A percentile compares a stretch with the other conserved stretches of the same genome.
These are phyloP conservation scores for Aspergillus fumigatus DNA, from an alignment of 2,329 filamentous ascomycete genomes.

Conservation along the genomic window DNA sequence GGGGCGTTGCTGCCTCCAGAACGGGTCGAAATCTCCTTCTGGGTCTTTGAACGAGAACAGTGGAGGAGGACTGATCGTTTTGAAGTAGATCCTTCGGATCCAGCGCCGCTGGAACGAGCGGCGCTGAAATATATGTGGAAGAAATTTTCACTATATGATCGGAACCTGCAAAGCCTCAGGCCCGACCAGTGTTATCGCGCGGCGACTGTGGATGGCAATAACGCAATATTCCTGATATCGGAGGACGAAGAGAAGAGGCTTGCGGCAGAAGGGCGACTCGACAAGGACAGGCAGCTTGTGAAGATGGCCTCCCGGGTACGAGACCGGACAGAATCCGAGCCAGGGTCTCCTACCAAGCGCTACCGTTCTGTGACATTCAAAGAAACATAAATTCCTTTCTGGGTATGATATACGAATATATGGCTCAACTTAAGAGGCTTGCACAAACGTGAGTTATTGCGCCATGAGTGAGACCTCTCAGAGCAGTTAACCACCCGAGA, in stretches of 20 bases:
- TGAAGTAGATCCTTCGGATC: conserved; percentile 7
- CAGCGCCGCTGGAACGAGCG: conserved; percentile 8
- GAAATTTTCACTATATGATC: conserved; percentile 11
- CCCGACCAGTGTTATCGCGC: conserved; percentile 4
- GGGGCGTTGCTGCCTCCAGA: too few relatives aligned
- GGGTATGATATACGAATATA: background rate
- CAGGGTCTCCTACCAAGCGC: too few relatives aligned
- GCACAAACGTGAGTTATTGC: background rate
- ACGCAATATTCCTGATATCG: too few relatives aligned
- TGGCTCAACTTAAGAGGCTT: conserved; percentile 1
- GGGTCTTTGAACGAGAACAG: conserved; percentile 10
- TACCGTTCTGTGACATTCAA: background rate
- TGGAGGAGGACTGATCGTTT: conserved; percentile 9
- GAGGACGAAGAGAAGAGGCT: too few relatives aligned
- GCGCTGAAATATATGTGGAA: conserved; percentile 12
- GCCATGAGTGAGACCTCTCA: background rate
- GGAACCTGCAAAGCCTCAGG: conserved; percentile 6
- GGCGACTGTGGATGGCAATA: too few relatives aligned
- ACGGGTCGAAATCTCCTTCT: conserved; percentile 8
- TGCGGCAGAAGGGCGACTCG: too few relatives aligned
- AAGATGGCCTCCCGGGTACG: too few relatives aligned
- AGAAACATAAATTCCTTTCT: background rate
- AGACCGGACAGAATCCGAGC: too few relatives aligned
- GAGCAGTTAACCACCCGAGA: background rate
- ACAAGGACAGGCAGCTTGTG: too few relatives aligned